Evolutionary conservation across 805 yeast species (phyloP), one percentile per base, ranked within the genome.

Genomic region (Blastobotrys muscicola): DNA sequence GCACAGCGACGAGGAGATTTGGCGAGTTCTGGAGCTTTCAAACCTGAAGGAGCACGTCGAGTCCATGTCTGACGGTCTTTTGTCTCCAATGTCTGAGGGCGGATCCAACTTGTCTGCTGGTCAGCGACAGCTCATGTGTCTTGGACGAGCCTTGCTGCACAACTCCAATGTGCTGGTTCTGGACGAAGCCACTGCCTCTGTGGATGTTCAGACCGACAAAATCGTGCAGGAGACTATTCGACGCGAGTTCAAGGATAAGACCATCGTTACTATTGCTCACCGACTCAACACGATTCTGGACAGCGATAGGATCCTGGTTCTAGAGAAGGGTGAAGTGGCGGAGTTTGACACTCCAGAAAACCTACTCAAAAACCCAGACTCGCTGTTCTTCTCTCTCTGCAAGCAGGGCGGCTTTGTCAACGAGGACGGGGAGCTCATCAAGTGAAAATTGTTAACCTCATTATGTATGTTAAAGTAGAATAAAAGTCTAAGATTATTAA

Each of bases 151-250:
- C 0, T 67, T 87, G 57, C 80, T 86, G 41, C 72, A 86, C 36
- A 74, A 81, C 29, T 74, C 92, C 2, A 80, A 77, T 58, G 79
- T 86, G 45, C 68, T 86, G 46, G 85, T 87, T 45, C 64, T 86
- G 45, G 95, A 86, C 60, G 95, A 87, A 64, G 95, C 83, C n/a
- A 77, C 83, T 1, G 92, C 95, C 0, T 85, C 94, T 10, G 92
- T 85, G 29, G 95, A 86, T 60, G 84, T 82, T 13, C 85, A 85
- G 58, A 85, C 95, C 1, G 95, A 86, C 57, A 71, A 75, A 50
- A 70, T 85, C 42, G 72, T 85, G 35, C 95, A 85, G 64, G 78
- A 80, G 53, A 85, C 95, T 0, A 85, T 86, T 39, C 72, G 94
- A 50, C 58, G 66, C 4, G 82, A 78, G 57, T 86, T 86, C 59